These are phyloP conservation scores for Stevia rebaudiana DNA, from an alignment of 140 eudicot genomes.

Conservation along the genomic window DNA sequence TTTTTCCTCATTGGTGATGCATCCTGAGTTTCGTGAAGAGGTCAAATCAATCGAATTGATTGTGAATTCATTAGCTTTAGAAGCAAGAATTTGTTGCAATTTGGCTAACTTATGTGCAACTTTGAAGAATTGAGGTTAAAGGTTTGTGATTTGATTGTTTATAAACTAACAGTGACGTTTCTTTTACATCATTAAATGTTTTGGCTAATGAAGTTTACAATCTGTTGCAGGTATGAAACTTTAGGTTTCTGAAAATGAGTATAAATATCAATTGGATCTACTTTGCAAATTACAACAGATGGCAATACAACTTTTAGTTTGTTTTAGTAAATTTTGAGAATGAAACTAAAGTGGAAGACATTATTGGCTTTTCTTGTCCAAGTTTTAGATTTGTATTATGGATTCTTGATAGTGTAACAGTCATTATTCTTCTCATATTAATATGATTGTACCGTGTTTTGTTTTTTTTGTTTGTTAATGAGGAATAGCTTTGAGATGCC, in stretches of 20 bases:
- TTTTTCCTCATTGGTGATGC: slow-evolving; percentile 69
- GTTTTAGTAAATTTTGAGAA: slow-evolving; percentile 11
- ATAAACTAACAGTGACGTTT: background rate
- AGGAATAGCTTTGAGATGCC: background rate
- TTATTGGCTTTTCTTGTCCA: background rate
- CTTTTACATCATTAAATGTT: background rate
- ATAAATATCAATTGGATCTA: background rate
- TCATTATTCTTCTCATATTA: background rate
- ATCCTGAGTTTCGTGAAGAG: slow-evolving; percentile 65
- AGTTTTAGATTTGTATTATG: background rate
- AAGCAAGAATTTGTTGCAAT: slow-evolving; percentile 54
- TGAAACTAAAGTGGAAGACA: slow-evolving; percentile 4
- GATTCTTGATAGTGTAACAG: background rate
- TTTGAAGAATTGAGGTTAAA: slow-evolving; percentile 19
- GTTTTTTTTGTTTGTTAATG: background rate
- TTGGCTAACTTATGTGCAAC: slow-evolving; percentile 36
- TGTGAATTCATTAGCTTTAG: slow-evolving; percentile 53
- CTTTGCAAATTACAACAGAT: background rate
- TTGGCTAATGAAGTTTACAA: background rate
- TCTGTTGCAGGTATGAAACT: slow-evolving; percentile 9
- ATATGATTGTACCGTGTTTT: background rate
- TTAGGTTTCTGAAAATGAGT: background rate
- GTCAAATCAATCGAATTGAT: slow-evolving; percentile 42
- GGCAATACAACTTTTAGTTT: slow-evolving; percentile 11
- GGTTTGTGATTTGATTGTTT: slow-evolving; percentile 5